phyloP scores from a whole-genome alignment of 148 eudicot species.

The Salicornia ramosissima region DNA sequence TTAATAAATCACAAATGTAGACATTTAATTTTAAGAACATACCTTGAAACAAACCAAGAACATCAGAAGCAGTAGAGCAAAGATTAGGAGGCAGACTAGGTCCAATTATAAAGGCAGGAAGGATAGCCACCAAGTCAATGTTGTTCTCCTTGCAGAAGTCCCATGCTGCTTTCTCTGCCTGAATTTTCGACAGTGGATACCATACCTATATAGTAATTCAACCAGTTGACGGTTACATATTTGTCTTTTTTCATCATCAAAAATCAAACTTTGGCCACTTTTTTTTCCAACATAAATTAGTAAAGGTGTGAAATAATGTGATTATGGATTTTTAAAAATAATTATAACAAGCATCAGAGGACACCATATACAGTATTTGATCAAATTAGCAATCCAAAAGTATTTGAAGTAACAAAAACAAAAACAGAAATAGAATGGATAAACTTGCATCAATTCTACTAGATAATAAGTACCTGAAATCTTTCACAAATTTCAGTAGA shows the following conservation, averaged over 20 bases:
- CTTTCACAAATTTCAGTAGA: constrained; percentile 68
- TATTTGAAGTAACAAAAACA: not conserved
- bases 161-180: constrained; percentile 93
- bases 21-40: not conserved
- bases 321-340: too few relatives aligned
- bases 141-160: constrained; percentile 66
- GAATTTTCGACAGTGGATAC: constrained; percentile 80
- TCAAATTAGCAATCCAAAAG: not conserved
- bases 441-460: not conserved
- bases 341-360: too few relatives aligned
- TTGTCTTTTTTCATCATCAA: not conserved
- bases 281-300: not conserved
- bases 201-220: constrained; percentile 40
- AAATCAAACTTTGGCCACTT: not conserved
- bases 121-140: constrained; percentile 68
- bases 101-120: constrained; percentile 80
- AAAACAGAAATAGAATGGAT: too few relatives aligned
- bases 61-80: constrained; percentile 69
- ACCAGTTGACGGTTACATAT: not conserved
- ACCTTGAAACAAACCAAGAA: constrained; percentile 84
- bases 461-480: constrained; percentile 36
- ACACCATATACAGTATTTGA: too few relatives aligned
- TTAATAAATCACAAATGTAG: too few relatives aligned
- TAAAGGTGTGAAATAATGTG: not conserved
- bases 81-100: constrained; percentile 71